Evolutionary conservation across 2,329 filamentous ascomycete species (phyloP), one percentile per base, ranked within the genome.

Genomic region (Phialemoniopsis sp.): DNA sequence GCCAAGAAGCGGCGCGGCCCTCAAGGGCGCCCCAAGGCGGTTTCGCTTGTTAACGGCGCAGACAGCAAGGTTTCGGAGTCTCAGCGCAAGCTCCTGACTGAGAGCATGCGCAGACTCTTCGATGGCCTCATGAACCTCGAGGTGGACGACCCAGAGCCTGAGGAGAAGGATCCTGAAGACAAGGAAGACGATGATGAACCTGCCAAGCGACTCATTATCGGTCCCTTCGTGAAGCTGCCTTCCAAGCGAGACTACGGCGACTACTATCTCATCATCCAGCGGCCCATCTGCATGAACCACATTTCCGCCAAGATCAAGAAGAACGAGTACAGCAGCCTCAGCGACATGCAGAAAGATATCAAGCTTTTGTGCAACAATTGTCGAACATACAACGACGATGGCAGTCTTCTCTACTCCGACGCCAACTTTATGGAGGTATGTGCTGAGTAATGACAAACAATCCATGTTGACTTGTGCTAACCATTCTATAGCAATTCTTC

Each of bases 281-380:
- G 83, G 39, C 93, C 93, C 1, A 96, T 98, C 56, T 91, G 87
- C 57, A 95, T 97, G 86, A 93, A 95, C 52, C 83, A 89, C 60
- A 95, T 98, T 56, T 82, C 88, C 59, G 87, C 85, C 59, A 91
- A 89, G 72, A 95, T 98, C 68, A 96, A 95, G 70, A 91, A 88
- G 64, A 88, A 94, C 56, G 88, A 96, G 57, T 98, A 98, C 63
- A 80, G 79, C 51, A 85, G 78, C 54, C 66, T 96, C 44, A 81
- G 78, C 56, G 87, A 90, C 51, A 80, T 98, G 73, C 78, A 81
- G 40, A 80, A 78, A 49, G 94, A 98, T 56, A 82, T 98, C 46
- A 79, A 82, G 37, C 67, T 91, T 46, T 78, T 98, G 63, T 93
- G 90, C 60, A 81, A 77, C 58, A 98, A 98, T 62, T 95, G 91